Percentiles rank a stretch among this genome's conserved stretches.
These are phyloP conservation scores for Curvularia sp. DNA, from an alignment of 2,329 filamentous ascomycete species.

Conservation along the genomic window DNA sequence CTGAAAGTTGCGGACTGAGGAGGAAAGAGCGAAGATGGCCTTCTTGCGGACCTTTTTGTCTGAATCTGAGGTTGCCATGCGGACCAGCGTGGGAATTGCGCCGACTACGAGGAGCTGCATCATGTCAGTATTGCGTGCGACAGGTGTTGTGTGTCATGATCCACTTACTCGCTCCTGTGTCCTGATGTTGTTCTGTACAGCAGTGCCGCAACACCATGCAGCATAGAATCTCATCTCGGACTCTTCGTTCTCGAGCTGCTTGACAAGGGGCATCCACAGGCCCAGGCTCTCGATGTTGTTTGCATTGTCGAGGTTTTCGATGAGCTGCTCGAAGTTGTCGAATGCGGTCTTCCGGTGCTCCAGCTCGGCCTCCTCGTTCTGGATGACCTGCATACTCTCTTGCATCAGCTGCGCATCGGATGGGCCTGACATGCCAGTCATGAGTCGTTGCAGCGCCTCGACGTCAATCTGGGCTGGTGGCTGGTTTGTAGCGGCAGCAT, in stretches of 20 bases:
- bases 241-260: conserved; percentile 71
- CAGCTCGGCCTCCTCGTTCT: conserved; percentile 54
- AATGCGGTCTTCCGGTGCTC: conserved; percentile 32
- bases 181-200: conserved; percentile 93
- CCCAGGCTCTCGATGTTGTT: conserved; percentile 84
- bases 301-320: conserved; percentile 77
- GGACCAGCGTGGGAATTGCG: conserved; percentile 73
- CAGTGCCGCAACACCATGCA: conserved; percentile 93
- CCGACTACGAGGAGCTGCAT: conserved; percentile 63
- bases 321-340: conserved; percentile 39
- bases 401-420: conserved; percentile 93
- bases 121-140: conserved; percentile 22
- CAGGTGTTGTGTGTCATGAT: neutral
- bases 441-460: conserved; percentile 19
- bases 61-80: conserved; percentile 67
- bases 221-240: conserved; percentile 80
- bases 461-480: conserved; percentile 21
- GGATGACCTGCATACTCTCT: conserved; percentile 77
- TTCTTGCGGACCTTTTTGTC: conserved; percentile 76
- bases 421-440: conserved; percentile 15
- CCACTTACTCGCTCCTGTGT: conserved; percentile 73
- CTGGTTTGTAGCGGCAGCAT: conserved; percentile 54
- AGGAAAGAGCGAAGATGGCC: conserved; percentile 87
- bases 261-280: conserved; percentile 82
- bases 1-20: conserved; percentile 86